These are phyloP conservation scores for Suillus paluster DNA, from an alignment of 768 basidiomycete species.

Conservation along the genomic window DNA sequence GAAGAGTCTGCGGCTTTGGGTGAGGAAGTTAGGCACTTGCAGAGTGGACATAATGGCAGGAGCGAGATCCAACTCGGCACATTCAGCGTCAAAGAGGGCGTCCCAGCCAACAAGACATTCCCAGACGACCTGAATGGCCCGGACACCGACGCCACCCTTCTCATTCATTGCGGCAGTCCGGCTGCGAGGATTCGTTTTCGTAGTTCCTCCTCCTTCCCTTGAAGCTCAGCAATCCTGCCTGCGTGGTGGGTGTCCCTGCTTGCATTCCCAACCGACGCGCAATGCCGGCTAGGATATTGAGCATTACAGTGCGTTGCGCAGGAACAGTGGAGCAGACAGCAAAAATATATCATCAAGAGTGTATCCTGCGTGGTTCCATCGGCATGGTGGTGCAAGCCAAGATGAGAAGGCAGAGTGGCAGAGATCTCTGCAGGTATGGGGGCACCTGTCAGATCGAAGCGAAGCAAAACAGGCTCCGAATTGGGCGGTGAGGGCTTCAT, in stretches of 20 bases:
- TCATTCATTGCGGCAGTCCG: constrained; percentile 67
- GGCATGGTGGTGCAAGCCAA: constrained; percentile 92
- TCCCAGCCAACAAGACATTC: constrained; percentile 75
- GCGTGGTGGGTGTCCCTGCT: neutral
- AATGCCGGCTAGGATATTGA: constrained; percentile 70
- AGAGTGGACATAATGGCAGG: constrained; percentile 22
- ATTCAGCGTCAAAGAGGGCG: constrained; percentile 33
- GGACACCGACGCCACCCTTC: constrained; percentile 66
- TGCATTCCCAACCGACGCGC: constrained; percentile 39
- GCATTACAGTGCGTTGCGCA: constrained; percentile 83
- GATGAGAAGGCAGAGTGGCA: constrained; percentile 72
- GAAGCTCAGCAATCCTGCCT: constrained; percentile 17
- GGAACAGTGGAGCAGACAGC: constrained; percentile 80
- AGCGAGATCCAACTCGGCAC: constrained; percentile 46
- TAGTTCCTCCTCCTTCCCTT: constrained; percentile 44
- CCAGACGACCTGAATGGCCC: constrained; percentile 76
- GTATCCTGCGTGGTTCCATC: constrained; percentile 80
- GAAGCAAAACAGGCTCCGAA: constrained; percentile 38
- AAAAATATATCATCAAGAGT: constrained; percentile 86
- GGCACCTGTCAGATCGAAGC: constrained; percentile 79
- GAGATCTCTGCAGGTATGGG: constrained; percentile 63
- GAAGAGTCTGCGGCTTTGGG: constrained; percentile 51
- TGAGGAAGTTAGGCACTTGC: constrained; percentile 50
- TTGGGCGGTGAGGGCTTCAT: constrained; percentile 44
- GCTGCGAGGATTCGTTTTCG: constrained; percentile 68